Evolutionary conservation across 2,329 filamentous ascomycete species (phyloP).

Genomic region (Ophiocordyceps robertsii): DNA sequence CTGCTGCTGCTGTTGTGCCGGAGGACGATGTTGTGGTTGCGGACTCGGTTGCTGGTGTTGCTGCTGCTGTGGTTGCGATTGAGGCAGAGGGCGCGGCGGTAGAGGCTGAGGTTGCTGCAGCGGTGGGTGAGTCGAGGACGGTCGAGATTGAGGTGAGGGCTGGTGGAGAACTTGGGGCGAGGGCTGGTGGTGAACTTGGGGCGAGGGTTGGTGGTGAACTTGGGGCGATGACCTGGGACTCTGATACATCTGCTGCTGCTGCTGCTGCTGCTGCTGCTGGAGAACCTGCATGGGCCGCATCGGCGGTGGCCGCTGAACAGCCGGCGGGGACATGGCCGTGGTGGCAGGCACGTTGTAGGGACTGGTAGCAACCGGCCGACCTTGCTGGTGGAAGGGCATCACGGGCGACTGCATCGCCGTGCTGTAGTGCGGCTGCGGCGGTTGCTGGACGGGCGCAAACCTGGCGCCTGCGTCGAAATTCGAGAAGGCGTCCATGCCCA

Average conservation of each 20-base stretch:
- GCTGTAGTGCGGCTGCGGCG: conserved; percentile 4
- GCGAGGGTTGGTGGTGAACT: conserved; percentile 9
- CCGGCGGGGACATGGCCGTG: not conserved
- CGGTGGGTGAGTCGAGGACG: conserved; percentile 5
- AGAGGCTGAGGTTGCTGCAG: conserved; percentile 19
- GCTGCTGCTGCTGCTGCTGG: conserved; percentile 1
- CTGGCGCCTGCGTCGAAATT: not conserved
- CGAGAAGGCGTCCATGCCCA: not conserved
- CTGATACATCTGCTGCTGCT: conserved; percentile 4
- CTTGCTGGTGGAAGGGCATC: conserved; percentile 1
- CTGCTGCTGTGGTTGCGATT: conserved; percentile 11
- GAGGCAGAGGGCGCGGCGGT: conserved; percentile 17
- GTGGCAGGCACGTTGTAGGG: not conserved
- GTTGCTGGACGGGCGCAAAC: conserved; percentile 8
- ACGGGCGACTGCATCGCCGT: not conserved
- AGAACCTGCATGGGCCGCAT: not conserved
- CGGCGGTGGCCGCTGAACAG: not conserved
- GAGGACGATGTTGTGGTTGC: conserved; percentile 17
- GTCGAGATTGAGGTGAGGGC: conserved; percentile 5
- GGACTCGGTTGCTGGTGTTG: conserved; percentile 18
- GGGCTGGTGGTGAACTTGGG: too few species aligned
- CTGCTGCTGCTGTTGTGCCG: conserved; percentile 1
- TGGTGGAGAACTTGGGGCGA: conserved; percentile 9
- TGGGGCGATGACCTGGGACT: conserved; percentile 5
- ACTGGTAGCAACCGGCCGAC: not conserved